Base-by-base conservation (phyloP, 495 filamentous ascomycete genomes). In the Annulohypoxylon bovei region DNA sequence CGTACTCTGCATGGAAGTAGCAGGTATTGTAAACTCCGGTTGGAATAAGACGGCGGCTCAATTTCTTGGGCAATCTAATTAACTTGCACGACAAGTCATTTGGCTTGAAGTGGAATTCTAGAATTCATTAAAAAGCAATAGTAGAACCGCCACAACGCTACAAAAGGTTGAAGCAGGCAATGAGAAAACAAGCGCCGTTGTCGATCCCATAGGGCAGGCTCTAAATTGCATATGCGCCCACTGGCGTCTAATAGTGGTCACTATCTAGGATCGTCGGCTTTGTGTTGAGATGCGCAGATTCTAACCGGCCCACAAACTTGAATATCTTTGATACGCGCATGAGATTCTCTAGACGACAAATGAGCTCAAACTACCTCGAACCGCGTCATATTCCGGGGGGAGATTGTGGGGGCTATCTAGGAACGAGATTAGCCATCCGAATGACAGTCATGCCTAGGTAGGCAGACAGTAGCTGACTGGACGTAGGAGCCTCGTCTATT, bases 61-160 rank as follows among this genome's bases (percentile, higher is more conserved):
- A 71, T 66, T 44, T 62, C 68, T 54, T 54, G 11, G 68, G 58
- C 44, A 66, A 67, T 67, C 14, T 66, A 66, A 16, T 57, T 23
- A 53, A 16, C 37, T 50, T 16, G 42, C 50, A 39, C 54, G 28
- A 33, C 27, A 22, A 58, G 49, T 25, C 22, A 22, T 40, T 54
- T 42, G 52, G 57, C 32, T 44, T 28, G 18, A 60, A 30, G 33
- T 55, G 46, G 20, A 12, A 47, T 44, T 66, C 50, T 57, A 65
- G 52, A 57, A 25, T 25, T 49, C 7, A 28, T 54, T 23, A 20
- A n/a, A 0, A 4, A 20, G 18, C 12, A 4, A 40, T 33, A 33
- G 28, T 32, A 23, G 3, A 37, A 55, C 47, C 14, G 59, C 58
- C 63, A 62, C 58, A 33, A 35, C 23, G 28, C 39, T 62, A 62